phyloP scores from a whole-genome alignment of 495 filamentous ascomycete species.

The Evernia prunastri region DNA sequence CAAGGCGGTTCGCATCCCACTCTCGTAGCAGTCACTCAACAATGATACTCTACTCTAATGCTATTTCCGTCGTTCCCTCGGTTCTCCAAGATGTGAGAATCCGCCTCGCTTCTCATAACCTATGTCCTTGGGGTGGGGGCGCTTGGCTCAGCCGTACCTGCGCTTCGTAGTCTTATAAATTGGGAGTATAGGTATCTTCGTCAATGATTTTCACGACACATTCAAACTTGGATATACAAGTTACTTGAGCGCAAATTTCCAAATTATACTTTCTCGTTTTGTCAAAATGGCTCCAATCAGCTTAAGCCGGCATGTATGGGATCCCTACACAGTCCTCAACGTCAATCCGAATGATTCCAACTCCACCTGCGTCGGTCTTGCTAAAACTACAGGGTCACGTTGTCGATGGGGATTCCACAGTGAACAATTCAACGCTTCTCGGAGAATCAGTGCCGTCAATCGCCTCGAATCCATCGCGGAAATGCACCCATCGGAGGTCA shows the following conservation, averaged over 20 bases:
- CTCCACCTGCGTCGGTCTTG: neutral
- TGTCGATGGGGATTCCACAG: neutral
- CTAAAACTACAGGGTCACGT: neutral
- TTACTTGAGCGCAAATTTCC: no score
- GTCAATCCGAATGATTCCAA: neutral
- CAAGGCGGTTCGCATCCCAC: no score
- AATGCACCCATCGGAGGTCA: neutral
- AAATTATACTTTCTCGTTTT: neutral
- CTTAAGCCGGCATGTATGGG: neutral
- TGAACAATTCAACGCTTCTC: neutral
- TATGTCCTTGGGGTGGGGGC: neutral
- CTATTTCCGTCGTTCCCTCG: neutral
- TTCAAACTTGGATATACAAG: neutral
- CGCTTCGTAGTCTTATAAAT: neutral
- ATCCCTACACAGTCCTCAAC: neutral
- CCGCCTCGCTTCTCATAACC: neutral
- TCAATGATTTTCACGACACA: neutral
- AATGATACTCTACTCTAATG: no score
- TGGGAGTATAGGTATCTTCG: neutral
- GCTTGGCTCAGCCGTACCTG: no score
- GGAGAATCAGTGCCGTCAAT: neutral
- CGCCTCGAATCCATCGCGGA: neutral
- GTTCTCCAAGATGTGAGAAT: neutral
- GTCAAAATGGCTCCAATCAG: neutral
- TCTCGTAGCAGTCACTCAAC: neutral